Base-by-base conservation (phyloP, 176 grass and related monocot species). In the Musa itinerans region DNA sequence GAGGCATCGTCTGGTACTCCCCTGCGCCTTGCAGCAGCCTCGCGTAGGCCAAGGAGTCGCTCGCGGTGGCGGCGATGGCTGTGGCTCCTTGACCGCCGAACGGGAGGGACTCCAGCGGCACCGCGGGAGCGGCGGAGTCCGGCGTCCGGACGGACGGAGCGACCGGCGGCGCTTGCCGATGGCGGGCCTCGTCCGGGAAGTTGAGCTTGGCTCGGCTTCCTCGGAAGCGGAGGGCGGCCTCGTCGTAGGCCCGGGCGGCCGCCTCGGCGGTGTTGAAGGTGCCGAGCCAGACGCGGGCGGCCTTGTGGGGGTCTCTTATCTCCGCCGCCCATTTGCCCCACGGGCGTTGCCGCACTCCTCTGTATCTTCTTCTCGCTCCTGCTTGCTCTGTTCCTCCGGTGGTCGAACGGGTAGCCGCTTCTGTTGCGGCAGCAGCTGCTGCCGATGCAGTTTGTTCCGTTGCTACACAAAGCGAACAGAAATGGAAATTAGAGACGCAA, bases 241-340 rank as follows among this genome's bases (percentile, higher is more conserved):
- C 25, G 73, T 75, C 73, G 73, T 75, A 75, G 54, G 73, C 73
- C 51, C 16, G 73, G 54, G 73, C 73, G 22, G 73, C 73, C 16
- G 73, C 73, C 55, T 75, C 73, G 25, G 73, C 54, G 15, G 73
- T 75, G 54, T 75, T 26, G 54, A 75, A 75, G 23, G 73, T 75
- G 73, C 73, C 73, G 73, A 75, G 73, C 73, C 73, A 75, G 16
- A 75, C 73, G 12, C 73, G 73, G 54, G 73, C 53, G 4, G 73
- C 73, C 22, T 61, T 75, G 53, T 75, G 25, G 8, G 73, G 73
- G 54, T 75, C 73, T 29, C 73, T 26, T 34, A 75, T 75, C 26
- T 75, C 73, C 15, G 73, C 73, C 1, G 73, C 73, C 73, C 73
- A 75, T 11, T 34, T 75, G 11, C 73, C 73, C 73, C 73, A 75